Percentiles rank a stretch among this genome's conserved stretches.
Conservation (phyloP, 108 stramenopile genomes). For the Chaetoceros muelleri region DNA sequence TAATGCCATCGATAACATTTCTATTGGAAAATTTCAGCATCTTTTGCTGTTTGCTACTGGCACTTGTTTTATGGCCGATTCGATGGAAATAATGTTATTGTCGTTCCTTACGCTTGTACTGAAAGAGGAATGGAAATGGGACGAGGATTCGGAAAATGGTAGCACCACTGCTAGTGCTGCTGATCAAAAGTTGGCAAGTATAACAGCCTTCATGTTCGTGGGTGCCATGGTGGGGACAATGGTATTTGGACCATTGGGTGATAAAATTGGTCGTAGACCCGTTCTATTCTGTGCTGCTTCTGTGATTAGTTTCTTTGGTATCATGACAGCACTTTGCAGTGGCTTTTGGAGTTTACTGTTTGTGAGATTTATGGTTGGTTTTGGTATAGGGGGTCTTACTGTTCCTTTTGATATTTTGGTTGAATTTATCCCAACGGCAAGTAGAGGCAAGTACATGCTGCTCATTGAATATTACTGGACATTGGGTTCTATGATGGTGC, state of each 20-base stretch:
- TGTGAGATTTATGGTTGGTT: conserved; percentile 50
- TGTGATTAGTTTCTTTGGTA: conserved; percentile 55
- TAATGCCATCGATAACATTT: conserved; percentile 60
- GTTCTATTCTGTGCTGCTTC: conserved; percentile 55
- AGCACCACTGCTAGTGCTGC: background rate
- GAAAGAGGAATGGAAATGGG: conserved; percentile 52
- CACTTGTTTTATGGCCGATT: conserved; percentile 76
- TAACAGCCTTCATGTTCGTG: conserved; percentile 59
- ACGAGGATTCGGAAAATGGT: conserved; percentile 8
- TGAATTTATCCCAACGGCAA: conserved; percentile 46
- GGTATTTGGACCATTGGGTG: conserved; percentile 63
- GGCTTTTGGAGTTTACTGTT: conserved; percentile 28
- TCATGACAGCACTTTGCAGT: conserved; percentile 37
- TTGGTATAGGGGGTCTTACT: conserved; percentile 69
- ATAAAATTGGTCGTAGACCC: conserved; percentile 61
- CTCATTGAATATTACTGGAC: conserved; percentile 64
- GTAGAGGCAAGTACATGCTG: conserved; percentile 33
- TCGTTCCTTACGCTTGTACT: conserved; percentile 66
- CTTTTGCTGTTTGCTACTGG: conserved; percentile 57
- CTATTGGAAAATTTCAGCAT: conserved; percentile 58
- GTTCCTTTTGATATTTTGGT: conserved; percentile 77
- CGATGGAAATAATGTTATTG: conserved; percentile 68
- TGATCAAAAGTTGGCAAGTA: conserved; percentile 33
- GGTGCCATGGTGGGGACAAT: conserved; percentile 68
- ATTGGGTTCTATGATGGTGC: conserved; percentile 40